phyloP scores from a whole-genome alignment of 805 yeast species.

The Starmerella ratchasimensis region DNA sequence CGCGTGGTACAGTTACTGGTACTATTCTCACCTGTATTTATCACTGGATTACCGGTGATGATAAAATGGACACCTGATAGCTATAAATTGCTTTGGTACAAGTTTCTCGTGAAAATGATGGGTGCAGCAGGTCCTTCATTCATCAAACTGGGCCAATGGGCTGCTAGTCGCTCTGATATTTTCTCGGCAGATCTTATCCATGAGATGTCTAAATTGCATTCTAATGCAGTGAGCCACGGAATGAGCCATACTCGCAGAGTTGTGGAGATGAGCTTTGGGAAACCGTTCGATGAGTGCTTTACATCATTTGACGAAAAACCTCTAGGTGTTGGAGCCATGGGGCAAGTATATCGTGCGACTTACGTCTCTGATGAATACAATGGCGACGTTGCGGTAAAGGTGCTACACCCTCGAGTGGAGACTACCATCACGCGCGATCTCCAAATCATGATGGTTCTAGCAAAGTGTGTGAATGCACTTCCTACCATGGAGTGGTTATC shows the following conservation, averaged over 20 bases:
- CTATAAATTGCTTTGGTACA: slow-evolving; percentile 49
- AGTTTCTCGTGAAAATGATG: slow-evolving; percentile 45
- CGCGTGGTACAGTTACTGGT: slow-evolving; percentile 56
- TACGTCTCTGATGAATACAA: slow-evolving; percentile 28
- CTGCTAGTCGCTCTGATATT: slow-evolving; percentile 90
- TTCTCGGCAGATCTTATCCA: slow-evolving; percentile 69
- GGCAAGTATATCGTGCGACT: slow-evolving; percentile 78
- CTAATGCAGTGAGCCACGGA: slow-evolving; percentile 67
- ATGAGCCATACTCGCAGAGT: slow-evolving; percentile 44
- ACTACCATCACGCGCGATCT: slow-evolving; percentile 64
- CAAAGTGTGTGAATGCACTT: slow-evolving; percentile 47
- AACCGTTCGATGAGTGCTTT: slow-evolving; percentile 59
- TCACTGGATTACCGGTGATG: slow-evolving; percentile 44
- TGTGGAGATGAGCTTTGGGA: slow-evolving; percentile 46
- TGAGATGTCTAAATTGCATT: slow-evolving; percentile 64
- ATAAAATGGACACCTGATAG: slow-evolving; percentile 34
- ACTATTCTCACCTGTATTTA: slow-evolving; percentile 56
- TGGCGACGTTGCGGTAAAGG: slow-evolving; percentile 69
- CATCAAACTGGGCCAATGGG: slow-evolving; percentile 87
- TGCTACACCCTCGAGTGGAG: slow-evolving; percentile 78
- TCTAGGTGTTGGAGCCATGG: slow-evolving; percentile 96
- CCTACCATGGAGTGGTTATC: slow-evolving; percentile 99
- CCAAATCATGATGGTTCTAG: slow-evolving; percentile 70
- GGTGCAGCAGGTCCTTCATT: slow-evolving; percentile 86
- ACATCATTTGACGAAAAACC: slow-evolving; percentile 65